Evolutionary conservation across 1,139 yeast genomes (phyloP).

Genomic region (Yamadazyma friedrichii): DNA sequence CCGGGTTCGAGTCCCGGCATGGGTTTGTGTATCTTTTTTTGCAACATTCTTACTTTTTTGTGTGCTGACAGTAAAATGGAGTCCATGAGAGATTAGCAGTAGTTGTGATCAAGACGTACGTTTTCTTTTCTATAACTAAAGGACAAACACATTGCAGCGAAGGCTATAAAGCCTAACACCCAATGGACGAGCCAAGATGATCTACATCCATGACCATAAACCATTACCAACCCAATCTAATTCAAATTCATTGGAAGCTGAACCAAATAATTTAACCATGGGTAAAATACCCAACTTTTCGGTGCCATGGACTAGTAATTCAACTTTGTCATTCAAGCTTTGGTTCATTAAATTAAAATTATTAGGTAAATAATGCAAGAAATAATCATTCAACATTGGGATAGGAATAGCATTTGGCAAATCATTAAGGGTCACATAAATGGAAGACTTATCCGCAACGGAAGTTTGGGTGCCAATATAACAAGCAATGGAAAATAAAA

Average conservation of each 20-base stretch:
- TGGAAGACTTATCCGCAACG: slow-evolving; percentile 14
- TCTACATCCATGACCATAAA: slow-evolving; percentile 22
- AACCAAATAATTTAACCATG: slow-evolving; percentile 36
- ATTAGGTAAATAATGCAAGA: slow-evolving; percentile 33
- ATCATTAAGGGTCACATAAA: slow-evolving; percentile 30
- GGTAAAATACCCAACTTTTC: slow-evolving; percentile 27
- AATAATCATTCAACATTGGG: slow-evolving; percentile 39
- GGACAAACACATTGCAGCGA: not conserved
- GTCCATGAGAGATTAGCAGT: not conserved
- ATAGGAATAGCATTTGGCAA: slow-evolving; percentile 36
- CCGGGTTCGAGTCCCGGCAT: slow-evolving; percentile 49
- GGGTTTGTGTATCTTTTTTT: slow-evolving; percentile 27
- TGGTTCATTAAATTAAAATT: slow-evolving; percentile 17
- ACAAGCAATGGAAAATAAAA: slow-evolving; percentile 34
- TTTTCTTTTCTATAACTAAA: not conserved
- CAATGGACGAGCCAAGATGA: not conserved
- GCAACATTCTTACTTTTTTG: not conserved
- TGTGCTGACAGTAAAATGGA: no score
- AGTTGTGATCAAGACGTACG: no score
- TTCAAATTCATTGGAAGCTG: slow-evolving; percentile 25
- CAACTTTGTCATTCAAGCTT: slow-evolving; percentile 21
- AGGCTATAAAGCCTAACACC: no score
- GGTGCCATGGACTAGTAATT: slow-evolving; percentile 24
- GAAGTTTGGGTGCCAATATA: slow-evolving; percentile 26
- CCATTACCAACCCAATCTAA: slow-evolving; percentile 39